Evolutionary conservation across 148 eudicot species (phyloP), one percentile per base, ranked within the genome.

Genomic region (Amaranthus cruentus): DNA sequence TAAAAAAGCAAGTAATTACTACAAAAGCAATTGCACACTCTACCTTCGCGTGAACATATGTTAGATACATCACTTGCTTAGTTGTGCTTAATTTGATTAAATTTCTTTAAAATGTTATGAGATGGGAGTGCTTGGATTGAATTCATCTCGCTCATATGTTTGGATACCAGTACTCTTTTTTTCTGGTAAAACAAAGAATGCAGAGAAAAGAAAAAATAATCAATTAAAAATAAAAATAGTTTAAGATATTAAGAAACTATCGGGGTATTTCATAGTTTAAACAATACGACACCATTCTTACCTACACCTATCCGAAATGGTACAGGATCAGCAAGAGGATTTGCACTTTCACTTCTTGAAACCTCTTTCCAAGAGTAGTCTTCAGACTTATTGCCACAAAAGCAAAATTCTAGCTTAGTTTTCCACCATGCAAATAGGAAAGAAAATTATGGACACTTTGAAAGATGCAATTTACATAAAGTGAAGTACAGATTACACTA

Each of bases 121-220:
- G 18, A 18, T 18, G 18, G 18, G 18, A 72, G 61, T 67, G 68
- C 81, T 71, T 65, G 78, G 65, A 71, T 62, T 66, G 61, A 73
- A 66, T 63, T 85, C 87, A 78, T 62, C 83, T 73, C 58, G 73
- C 55, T 64, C 71, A 62, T 91, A 96, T 65, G 97, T 89, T 82
- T 91, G 98, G 8, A 93, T 80, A 72, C 95, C 98, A 55, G 85
- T 70, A 47, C 80, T 71, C 79, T 84, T 89, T 80, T 81, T 82
- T 66, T 79, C 77, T 83, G 83, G 53, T 43, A 73, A 65, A 78
- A 76, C 79, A 79, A 57, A 56, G 70, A 67, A 61, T 18, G 18
- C 15, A 55, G 51, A 56, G 76, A 81, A 15, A 42, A 55, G 50
- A 50, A 69, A 55, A 3, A 55, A 9, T 38, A 44, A 10, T 15